phyloP scores from a whole-genome alignment of 768 basidiomycete genomes.

The Fomitopsis pulvina region DNA sequence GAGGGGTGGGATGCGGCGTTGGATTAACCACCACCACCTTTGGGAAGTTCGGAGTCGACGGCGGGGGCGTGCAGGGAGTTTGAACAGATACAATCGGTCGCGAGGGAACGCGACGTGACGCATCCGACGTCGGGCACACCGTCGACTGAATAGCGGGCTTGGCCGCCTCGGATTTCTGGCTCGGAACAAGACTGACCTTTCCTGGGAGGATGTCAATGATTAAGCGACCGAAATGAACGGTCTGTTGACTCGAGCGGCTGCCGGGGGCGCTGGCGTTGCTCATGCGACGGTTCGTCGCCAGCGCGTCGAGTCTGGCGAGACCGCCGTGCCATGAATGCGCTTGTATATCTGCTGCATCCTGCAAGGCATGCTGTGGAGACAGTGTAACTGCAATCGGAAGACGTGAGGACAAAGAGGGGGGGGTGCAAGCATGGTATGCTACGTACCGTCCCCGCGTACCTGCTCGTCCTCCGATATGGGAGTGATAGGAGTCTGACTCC shows the following conservation, averaged over 20 bases:
- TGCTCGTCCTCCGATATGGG: constrained; percentile 20
- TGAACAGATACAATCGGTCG: constrained; percentile 17
- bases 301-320: constrained; percentile 5
- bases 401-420: background rate
- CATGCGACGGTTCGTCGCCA: constrained; percentile 19
- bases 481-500: constrained; percentile 24
- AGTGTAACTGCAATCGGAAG: background rate
- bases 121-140: background rate
- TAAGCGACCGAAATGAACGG: constrained; percentile 35
- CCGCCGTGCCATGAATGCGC: constrained; percentile 23
- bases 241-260: constrained; percentile 16
- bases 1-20: constrained; percentile 75
- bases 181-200: constrained; percentile 20
- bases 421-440: background rate
- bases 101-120: constrained; percentile 7
- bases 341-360: background rate
- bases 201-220: constrained; percentile 57
- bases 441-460: constrained; percentile 14
- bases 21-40: constrained; percentile 67
- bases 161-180: constrained; percentile 11
- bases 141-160: constrained; percentile 7
- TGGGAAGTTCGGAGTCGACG: constrained; percentile 32
- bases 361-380: background rate
- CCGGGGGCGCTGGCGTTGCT: constrained; percentile 22
- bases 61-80: constrained; percentile 19